phyloP scores from a whole-genome alignment of 1,284 basidiomycete species.

The Phaffia rhodozyma region DNA sequence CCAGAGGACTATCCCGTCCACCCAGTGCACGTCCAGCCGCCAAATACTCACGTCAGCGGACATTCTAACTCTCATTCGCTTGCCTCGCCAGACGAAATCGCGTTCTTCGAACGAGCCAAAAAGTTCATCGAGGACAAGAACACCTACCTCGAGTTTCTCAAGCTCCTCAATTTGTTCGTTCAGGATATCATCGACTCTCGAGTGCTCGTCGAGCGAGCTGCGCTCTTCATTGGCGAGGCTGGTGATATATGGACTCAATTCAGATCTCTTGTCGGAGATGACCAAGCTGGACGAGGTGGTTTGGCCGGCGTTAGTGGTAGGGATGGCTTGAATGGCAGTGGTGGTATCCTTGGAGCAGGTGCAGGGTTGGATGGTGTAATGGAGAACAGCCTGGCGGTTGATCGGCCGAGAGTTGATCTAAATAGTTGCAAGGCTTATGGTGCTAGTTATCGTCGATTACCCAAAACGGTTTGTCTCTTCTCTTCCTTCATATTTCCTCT shows the following conservation, averaged over 20 bases:
- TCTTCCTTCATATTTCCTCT: background rate
- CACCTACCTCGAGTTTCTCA: slow-evolving; percentile 91
- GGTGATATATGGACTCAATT: slow-evolving; percentile 75
- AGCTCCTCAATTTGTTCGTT: slow-evolving; percentile 86
- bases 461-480: slow-evolving; percentile 57
- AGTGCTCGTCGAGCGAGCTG: slow-evolving; percentile 66
- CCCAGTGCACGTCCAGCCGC: background rate
- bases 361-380: slow-evolving; percentile 38
- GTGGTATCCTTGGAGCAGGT: slow-evolving; percentile 38
- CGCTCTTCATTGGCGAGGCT: slow-evolving; percentile 62
- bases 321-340: slow-evolving; percentile 36
- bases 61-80: slow-evolving; percentile 26
- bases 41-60: slow-evolving; percentile 1
- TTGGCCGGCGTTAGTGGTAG: slow-evolving; percentile 58
- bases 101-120: slow-evolving; percentile 90
- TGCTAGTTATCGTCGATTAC: slow-evolving; percentile 85
- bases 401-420: slow-evolving; percentile 43
- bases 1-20: slow-evolving; percentile 10
- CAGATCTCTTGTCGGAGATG: slow-evolving; percentile 66
- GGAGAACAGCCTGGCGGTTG: slow-evolving; percentile 50
- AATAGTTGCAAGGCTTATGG: slow-evolving; percentile 45
- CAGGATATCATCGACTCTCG: slow-evolving; percentile 83
- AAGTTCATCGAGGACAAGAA: slow-evolving; percentile 70
- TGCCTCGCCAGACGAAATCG: slow-evolving; percentile 66
- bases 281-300: slow-evolving; percentile 62